Evolutionary conservation across 805 yeast genomes (phyloP).

Genomic region (Sungouiozyma intestinalis): DNA sequence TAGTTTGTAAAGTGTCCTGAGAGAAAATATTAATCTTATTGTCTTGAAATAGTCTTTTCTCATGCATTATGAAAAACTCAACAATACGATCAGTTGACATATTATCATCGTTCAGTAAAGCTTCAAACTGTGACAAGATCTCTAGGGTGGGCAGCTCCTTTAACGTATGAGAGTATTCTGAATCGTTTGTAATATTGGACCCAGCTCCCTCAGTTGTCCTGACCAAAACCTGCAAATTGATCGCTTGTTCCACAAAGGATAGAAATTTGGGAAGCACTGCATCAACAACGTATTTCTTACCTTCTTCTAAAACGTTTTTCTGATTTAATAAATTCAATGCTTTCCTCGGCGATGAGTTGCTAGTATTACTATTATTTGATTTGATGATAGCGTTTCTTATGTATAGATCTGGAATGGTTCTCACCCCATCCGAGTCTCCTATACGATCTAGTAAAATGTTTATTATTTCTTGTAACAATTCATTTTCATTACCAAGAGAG

Average conservation of each 20-base stretch:
- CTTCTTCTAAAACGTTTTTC: conserved; percentile 25
- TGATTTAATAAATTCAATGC: conserved; percentile 28
- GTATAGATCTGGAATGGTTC: conserved; percentile 34
- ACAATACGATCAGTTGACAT: conserved; percentile 1
- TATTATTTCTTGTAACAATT: conserved; percentile 18
- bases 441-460: conserved; percentile 26
- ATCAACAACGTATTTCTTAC: conserved; percentile 24
- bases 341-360: conserved; percentile 26
- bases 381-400: conserved; percentile 29
- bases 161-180: conserved; percentile 3
- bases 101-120: conserved; percentile 3
- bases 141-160: conserved; percentile 14
- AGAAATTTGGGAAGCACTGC: conserved; percentile 25
- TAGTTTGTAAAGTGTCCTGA: conserved; percentile 7
- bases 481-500: conserved; percentile 23
- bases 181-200: not conserved
- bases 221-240: conserved; percentile 12
- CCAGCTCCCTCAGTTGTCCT: conserved; percentile 5
- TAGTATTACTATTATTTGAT: conserved; percentile 15
- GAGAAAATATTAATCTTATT: conserved; percentile 15
- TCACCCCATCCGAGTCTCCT: conserved; percentile 30
- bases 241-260: conserved; percentile 15
- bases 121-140: conserved; percentile 1
- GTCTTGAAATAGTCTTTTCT: conserved; percentile 13
- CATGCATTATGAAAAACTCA: conserved; percentile 14